Base-by-base conservation (phyloP, 495 filamentous ascomycete species). In the Pseudevernia furfuracea region DNA sequence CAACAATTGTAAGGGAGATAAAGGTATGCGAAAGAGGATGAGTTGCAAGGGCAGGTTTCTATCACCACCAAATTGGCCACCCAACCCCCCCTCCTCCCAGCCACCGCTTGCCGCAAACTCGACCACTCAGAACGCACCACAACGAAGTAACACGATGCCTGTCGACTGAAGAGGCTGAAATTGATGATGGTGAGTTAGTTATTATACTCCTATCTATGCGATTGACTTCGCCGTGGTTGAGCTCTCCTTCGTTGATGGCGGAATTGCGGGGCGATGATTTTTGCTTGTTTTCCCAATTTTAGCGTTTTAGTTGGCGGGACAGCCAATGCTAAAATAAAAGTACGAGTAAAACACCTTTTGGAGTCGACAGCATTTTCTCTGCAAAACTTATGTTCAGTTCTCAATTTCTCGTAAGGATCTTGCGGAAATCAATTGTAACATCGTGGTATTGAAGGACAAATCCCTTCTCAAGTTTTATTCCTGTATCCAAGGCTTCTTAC, bases 1-100 rank as follows among this genome's bases (percentile, higher is more conserved):
- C 48, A 61, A 44, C 11, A 19, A 48, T 19, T 49, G 9, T 48
- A 61, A 56, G 43, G 38, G 39, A 49, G 49, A 59, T 28, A 19
- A n/a, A 44, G 49, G 37, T 44, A 21, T 56, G 60, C 36, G 25
- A 56, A 37, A 57, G 57, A 58, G 46, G 37, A 32, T 37, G 52
- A 57, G 52, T 43, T 43, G 58, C 38, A 39, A 49, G 67, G 57
- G 55, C 56, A 55, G 56, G 37, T 59, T 66, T 63, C 28, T 66
- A 59, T 68, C 57, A 58, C 46, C 43, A 46, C 52, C 67, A 66
- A 60, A 66, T 66, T 66, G 59, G 38, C 32, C 19, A 3, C 63
- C 62, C 66, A 49, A 41, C 39, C 58, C 63, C 37, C 59, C 52
- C 48, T 52, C 52, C 63, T 25, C 39, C 62, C 62, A 64, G 56